Evolutionary conservation across 1,139 yeast genomes (phyloP), one percentile per base, ranked within the genome.

Genomic region (Kurtzmaniella quercitrusa): DNA sequence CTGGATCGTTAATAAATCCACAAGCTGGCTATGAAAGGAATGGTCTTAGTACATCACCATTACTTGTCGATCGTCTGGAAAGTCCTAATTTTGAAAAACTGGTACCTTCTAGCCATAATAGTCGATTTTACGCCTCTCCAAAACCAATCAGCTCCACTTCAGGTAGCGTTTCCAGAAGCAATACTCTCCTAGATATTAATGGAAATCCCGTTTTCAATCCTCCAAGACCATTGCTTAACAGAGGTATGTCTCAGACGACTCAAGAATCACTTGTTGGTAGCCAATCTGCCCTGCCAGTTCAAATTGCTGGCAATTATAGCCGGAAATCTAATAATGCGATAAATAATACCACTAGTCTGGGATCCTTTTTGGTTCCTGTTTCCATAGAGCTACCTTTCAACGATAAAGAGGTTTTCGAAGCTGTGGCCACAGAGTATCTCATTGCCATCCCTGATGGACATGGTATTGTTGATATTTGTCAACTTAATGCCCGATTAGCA

Each of bases 401-500:
- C 47, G 79, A 79, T 51, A 67, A 65, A 0, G 55, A 56, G 1
- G 66, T 65, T 1, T 77, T 78, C 52, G 70, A 65, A 37, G 60
- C 66, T 4, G 58, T 78, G 39, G 66, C 81, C 1, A 57, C 61
- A 34, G 65, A 71, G 50, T 77, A 77, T 51, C 47, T 76, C 38
- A 56, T 70, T 1, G 52, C 64, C 2, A 56, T 75, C 2, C 81
- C 82, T 0, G 79, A 75, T 40, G 81, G 76, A 1, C 73, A 75
- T 53, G 66, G 67, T 21, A 58, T 81, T 12, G 58, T 68, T 4
- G 81, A 79, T 34, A 80, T 77, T 1, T 84, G 90, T 54, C 66
- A 71, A 37, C 64, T 76, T 47, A 86, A 86, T 56, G 79, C 88
- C 1, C 65, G 69, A 29, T 69, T 79, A 2, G 88, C 91, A 1